A percentile compares a stretch with the other conserved stretches of the same genome.
phyloP scores from a whole-genome alignment of 1,284 basidiomycete species.

The Cutaneotrichosporon sp. region DNA sequence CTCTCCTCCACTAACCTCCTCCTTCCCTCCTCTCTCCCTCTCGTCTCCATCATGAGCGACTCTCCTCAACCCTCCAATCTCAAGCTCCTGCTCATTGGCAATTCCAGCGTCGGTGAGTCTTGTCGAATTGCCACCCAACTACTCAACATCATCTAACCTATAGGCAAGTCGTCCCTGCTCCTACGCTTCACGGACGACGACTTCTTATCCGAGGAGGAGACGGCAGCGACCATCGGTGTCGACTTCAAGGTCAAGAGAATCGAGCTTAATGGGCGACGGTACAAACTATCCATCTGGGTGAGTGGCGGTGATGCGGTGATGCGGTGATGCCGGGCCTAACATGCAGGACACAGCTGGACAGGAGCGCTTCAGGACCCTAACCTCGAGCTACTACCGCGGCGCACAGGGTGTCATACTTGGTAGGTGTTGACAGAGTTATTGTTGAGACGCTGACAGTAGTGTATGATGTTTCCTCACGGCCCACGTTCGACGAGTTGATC shows the following conservation, averaged over 20 bases:
- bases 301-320: constrained; percentile 17
- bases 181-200: constrained; percentile 95
- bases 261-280: constrained; percentile 55
- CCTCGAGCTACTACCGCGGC: constrained; percentile 89
- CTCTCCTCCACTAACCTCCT: neutral
- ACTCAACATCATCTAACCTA: constrained; percentile 3
- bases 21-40: neutral
- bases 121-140: constrained; percentile 4
- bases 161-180: constrained; percentile 70
- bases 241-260: constrained; percentile 59
- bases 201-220: constrained; percentile 92
- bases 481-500: constrained; percentile 87
- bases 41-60: constrained; percentile 4
- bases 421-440: constrained; percentile 41
- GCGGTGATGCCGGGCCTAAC: neutral
- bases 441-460: constrained; percentile 54
- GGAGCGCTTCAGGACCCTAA: constrained; percentile 95
- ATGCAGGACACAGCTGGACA: constrained; percentile 89
- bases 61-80: constrained; percentile 43
- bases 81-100: constrained; percentile 63
- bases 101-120: constrained; percentile 85
- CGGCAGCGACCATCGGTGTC: constrained; percentile 77
- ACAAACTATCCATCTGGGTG: constrained; percentile 61
- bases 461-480: constrained; percentile 88
- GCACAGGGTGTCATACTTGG: constrained; percentile 72